phyloP scores from a whole-genome alignment of 495 filamentous ascomycete species.

The Parathielavia hyrcaniae region DNA sequence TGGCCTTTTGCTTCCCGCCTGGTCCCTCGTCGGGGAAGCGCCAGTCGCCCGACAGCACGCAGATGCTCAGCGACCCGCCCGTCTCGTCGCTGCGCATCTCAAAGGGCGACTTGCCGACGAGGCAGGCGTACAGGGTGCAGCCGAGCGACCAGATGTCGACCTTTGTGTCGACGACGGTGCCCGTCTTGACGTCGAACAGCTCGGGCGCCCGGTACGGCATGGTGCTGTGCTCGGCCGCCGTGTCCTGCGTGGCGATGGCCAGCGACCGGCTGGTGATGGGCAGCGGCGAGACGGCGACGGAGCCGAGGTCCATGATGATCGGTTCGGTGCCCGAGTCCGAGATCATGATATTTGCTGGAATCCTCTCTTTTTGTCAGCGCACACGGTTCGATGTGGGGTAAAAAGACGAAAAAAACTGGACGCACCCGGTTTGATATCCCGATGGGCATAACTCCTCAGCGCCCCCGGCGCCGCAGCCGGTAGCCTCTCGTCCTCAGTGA shows the following conservation, averaged over 20 bases:
- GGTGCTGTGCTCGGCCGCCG: conserved; percentile 89
- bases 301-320: conserved; percentile 98
- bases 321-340: conserved; percentile 76
- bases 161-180: conserved; percentile 86
- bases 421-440: conserved; percentile 94
- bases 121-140: conserved; percentile 90
- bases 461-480: conserved; percentile 59
- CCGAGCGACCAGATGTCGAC: conserved; percentile 97
- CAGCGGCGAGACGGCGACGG: conserved; percentile 78
- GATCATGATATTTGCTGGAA: conserved; percentile 82
- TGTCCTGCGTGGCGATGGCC: conserved; percentile 86
- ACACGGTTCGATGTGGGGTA: conserved; percentile 1
- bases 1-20: conserved; percentile 48
- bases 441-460: conserved; percentile 79
- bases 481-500: conserved; percentile 75
- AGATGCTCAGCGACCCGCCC: conserved; percentile 85
- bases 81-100: conserved; percentile 94
- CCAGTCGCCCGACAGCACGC: conserved; percentile 88
- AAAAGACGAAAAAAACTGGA: background rate
- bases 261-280: conserved; percentile 90
- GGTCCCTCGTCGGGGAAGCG: conserved; percentile 79
- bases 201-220: conserved; percentile 98
- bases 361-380: conserved; percentile 2
- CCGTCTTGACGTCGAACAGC: conserved; percentile 96
- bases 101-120: conserved; percentile 94